phyloP scores from a whole-genome alignment of 2,329 filamentous ascomycete species.

The Nigrospora sphaerica region DNA sequence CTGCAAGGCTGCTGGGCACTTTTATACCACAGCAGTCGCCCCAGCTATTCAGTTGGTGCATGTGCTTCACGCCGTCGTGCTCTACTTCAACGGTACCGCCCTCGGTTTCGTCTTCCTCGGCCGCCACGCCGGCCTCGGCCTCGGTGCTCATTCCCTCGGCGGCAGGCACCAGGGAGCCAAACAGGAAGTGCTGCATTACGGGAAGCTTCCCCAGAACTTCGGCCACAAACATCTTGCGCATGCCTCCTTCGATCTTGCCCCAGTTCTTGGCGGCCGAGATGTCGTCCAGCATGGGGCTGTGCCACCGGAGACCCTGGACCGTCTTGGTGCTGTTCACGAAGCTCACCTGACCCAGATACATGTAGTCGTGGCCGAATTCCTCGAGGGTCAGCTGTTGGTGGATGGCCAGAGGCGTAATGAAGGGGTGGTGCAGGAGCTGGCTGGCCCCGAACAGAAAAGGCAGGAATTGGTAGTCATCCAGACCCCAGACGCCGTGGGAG shows the following conservation, averaged over 20 bases:
- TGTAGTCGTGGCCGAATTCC: slow-evolving; percentile 73
- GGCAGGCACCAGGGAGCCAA: slow-evolving; percentile 78
- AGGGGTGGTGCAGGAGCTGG: slow-evolving; percentile 79
- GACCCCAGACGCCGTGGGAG: slow-evolving; percentile 94
- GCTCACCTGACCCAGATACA: slow-evolving; percentile 87
- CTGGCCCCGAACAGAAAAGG: slow-evolving; percentile 93
- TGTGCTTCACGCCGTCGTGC: slow-evolving; percentile 59
- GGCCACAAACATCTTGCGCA: slow-evolving; percentile 93
- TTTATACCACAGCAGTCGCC: slow-evolving; percentile 98
- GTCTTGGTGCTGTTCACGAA: slow-evolving; percentile 98
- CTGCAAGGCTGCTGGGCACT: slow-evolving; percentile 88
- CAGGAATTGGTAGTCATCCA: slow-evolving; percentile 96
- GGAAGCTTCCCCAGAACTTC: slow-evolving; percentile 91
- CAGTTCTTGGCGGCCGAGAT: slow-evolving; percentile 87
- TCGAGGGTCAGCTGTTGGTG: slow-evolving; percentile 85
- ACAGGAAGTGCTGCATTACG: slow-evolving; percentile 98
- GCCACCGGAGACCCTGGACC: slow-evolving; percentile 89
- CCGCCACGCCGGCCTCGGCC: slow-evolving; percentile 37
- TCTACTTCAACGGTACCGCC: slow-evolving; percentile 56
- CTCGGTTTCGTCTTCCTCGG: slow-evolving; percentile 41
- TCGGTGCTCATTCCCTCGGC: slow-evolving; percentile 72
- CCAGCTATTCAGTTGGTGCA: slow-evolving; percentile 70
- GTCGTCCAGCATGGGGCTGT: slow-evolving; percentile 96
- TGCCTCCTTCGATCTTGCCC: slow-evolving; percentile 87
- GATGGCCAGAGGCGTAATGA: slow-evolving; percentile 70